Base-by-base conservation (phyloP, 768 basidiomycete species). In the Leccinellum rugosiceps region DNA sequence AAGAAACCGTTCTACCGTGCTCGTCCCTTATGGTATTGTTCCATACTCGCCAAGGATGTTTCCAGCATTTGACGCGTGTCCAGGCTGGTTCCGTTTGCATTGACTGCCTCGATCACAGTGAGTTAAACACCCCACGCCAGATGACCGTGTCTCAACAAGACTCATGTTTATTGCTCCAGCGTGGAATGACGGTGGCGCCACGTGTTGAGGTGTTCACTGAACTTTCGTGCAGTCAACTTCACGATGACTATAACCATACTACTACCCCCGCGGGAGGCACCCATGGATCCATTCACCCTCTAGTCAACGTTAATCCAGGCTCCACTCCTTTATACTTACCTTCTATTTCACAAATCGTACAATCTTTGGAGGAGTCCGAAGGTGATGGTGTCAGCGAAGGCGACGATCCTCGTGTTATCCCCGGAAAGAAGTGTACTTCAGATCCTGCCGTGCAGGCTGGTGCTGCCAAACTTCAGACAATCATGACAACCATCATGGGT, bases 131-230 rank as follows among this genome's bases (percentile, higher is more conserved):
- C 14, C 11, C 30, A 28, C 34, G 15, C 32, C 50, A 21, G 51
- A 44, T 38, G 52, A 4, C 17, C 48, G 26, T 11, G 14, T 14
- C 35, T 55, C 25, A 56, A 59, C 15, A 43, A 55, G 57, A 41
- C 25, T 47, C n/a, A 23, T 23, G 56, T 51, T 43, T 58, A 52
- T 60, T 59, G 61, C 23, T 60, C 7, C 60, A 92, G 90, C 86
- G 90, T 25, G 89, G 90, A 32, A 84, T 92, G 74, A 91, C 89
- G 1, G 77, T 88, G 70, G 85, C 88, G 35, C 85, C 89, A 11
- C 83, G 89, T 55, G 86, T 92, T 47, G 85, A 90, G 69, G 86
- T 92, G 28, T 91, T 85, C 76, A 90, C 84, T 45, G 83, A 86
- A 50, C 82, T 92, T 52, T 84, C 90, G 4, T 92, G 90, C 71